Percentiles rank a stretch among this genome's conserved stretches.
Conservation (phyloP, 2,329 filamentous ascomycete species). For the Shiraia bambusicola region DNA sequence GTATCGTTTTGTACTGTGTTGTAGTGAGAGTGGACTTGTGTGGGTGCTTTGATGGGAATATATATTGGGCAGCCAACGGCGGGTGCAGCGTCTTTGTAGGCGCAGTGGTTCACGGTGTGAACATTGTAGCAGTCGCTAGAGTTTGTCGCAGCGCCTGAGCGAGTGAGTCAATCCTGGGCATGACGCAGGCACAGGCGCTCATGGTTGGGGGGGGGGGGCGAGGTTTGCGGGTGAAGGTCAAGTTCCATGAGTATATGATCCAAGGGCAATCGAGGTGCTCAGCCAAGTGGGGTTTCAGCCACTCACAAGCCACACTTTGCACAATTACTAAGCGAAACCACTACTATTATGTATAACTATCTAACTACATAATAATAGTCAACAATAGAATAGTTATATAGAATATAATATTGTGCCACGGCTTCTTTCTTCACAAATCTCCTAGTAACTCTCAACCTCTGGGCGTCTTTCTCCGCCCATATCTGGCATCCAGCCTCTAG, state of each 20-base stretch:
- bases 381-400: too few species aligned
- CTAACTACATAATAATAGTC: too few species aligned
- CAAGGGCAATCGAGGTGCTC: conserved; percentile 12
- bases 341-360: too few species aligned
- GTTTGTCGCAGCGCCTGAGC: conserved; percentile 24
- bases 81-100: conserved; percentile 11
- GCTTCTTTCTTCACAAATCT: background rate
- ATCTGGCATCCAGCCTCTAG: conserved; percentile 90
- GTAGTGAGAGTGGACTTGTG: conserved; percentile 4
- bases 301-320: conserved; percentile 14
- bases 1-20: conserved; percentile 1
- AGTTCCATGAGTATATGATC: conserved; percentile 12
- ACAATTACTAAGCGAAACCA: background rate
- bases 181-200: conserved; percentile 19
- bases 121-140: conserved; percentile 20
- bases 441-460: conserved; percentile 46
- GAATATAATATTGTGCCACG: too few species aligned
- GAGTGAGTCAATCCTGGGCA: conserved; percentile 22
- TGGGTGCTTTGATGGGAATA: conserved; percentile 3
- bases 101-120: conserved; percentile 29
- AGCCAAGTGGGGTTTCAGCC: conserved; percentile 15
- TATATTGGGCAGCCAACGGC: conserved; percentile 13
- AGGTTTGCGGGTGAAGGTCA: conserved; percentile 18
- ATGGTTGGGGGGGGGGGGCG: conserved; percentile 10
- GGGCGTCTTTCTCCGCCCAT: conserved; percentile 50